Evolutionary conservation across 495 filamentous ascomycete genomes (phyloP).

Genomic region (Aspergillus avenaceus): DNA sequence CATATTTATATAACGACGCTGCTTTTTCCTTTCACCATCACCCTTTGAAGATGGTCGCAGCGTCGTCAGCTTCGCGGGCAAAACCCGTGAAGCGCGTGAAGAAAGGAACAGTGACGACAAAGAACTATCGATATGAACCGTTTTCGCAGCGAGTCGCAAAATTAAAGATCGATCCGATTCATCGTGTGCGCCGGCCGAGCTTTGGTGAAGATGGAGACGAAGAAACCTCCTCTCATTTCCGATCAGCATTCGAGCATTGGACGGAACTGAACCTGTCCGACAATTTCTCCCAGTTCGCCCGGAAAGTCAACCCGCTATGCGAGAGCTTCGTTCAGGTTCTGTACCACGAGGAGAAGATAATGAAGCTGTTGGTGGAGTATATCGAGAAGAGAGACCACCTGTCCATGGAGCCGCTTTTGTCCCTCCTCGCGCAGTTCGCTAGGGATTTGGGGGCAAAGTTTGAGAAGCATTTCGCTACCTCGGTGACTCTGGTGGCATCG

Average conservation of each 20-base stretch:
- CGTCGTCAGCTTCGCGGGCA: constrained; percentile 58
- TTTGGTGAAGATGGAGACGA: constrained; percentile 64
- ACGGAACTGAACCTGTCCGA: constrained; percentile 82
- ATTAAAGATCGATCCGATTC: constrained; percentile 88
- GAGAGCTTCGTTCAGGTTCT: constrained; percentile 89
- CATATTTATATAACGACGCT: constrained; percentile 31
- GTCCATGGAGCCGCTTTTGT: constrained; percentile 79
- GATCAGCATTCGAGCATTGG: constrained; percentile 81
- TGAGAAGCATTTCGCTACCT: constrained; percentile 74
- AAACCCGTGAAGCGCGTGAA: constrained; percentile 62
- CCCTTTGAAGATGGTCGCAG: constrained; percentile 48
- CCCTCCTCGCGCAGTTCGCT: constrained; percentile 81
- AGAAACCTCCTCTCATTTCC: constrained; percentile 74
- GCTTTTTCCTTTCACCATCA: constrained; percentile 17
- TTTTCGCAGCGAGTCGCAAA: constrained; percentile 93
- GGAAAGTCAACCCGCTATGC: constrained; percentile 68
- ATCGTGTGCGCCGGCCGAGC: constrained; percentile 75
- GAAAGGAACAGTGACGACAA: constrained; percentile 64
- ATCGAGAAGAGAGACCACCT: constrained; percentile 71
- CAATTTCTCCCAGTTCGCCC: constrained; percentile 68
- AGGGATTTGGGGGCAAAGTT: constrained; percentile 87
- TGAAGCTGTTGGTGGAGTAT: constrained; percentile 69
- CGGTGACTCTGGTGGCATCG: constrained; percentile 63
- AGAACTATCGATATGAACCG: constrained; percentile 82
- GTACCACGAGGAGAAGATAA: constrained; percentile 79